Evolutionary conservation across 2,329 filamentous ascomycete genomes (phyloP).

Genomic region (Canariomyces notabilis): DNA sequence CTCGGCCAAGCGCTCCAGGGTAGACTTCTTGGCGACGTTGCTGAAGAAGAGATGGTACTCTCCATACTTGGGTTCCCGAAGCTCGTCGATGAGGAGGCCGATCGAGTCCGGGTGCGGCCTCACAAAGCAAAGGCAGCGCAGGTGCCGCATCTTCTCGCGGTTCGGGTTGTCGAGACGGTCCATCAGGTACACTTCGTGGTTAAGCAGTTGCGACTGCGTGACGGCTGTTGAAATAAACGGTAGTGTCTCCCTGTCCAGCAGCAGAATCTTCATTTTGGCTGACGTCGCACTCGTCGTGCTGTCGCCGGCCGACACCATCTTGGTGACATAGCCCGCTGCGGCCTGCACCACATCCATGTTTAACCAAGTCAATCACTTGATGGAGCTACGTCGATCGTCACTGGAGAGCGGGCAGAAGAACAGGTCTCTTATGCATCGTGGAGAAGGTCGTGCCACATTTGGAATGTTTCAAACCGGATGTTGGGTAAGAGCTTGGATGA

Average conservation of each 20-base stretch:
- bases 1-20: conserved; percentile 87
- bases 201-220: conserved; percentile 89
- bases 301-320: conserved; percentile 87
- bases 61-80: conserved; percentile 92
- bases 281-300: conserved; percentile 56
- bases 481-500: neutral
- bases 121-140: conserved; percentile 88
- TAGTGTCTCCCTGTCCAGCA: conserved; percentile 90
- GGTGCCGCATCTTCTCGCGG: conserved; percentile 95
- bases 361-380: neutral
- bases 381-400: neutral
- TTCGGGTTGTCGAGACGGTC: conserved; percentile 87
- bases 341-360: conserved; percentile 90
- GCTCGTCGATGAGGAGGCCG: conserved; percentile 88
- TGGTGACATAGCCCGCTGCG: conserved; percentile 90
- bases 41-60: conserved; percentile 98
- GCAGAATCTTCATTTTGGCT: conserved; percentile 95
- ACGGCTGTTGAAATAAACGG: conserved; percentile 91
- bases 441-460: neutral
- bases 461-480: neutral
- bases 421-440: neutral
- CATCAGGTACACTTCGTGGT: conserved; percentile 96
- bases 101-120: conserved; percentile 89
- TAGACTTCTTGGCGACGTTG: conserved; percentile 95
- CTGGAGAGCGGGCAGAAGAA: neutral